Evolutionary conservation across 148 eudicot genomes (phyloP), one percentile per base, ranked within the genome.

Genomic region (Chenopodium quinoa): DNA sequence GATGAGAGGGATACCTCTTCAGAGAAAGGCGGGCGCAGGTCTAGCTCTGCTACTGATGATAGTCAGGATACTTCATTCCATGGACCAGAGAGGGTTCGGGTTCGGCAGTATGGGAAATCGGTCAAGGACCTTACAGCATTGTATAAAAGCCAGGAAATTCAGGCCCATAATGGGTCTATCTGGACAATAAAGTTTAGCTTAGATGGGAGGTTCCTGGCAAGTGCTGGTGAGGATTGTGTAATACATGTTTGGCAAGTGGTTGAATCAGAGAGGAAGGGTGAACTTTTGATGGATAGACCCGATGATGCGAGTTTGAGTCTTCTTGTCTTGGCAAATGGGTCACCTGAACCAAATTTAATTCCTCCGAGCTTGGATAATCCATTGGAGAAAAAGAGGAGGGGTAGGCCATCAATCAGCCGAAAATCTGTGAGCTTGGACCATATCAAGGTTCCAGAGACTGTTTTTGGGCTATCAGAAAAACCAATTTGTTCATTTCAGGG

Each of bases 171-270:
- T 67, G 99, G 99, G 19, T 93, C 97, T 12, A 93, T 95, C 47
- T 95, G 99, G 99, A 89, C 91, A 58, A 91, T 92, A 74, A 91
- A 95, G 83, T 95, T 95, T 81, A 93, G 97, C 75, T 89, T 93
- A 86, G 95, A 95, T 86, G 99, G 99, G 60, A 93, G 85, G 80
- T 93, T 91, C 85, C 91, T 95, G 72, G 99, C 99, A 1, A 95
- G 92, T 88, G 99, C 99, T 9, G 99, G 99, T 1, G 99, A 95
- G 91, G 99, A 95, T 87, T 85, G 95, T 80, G 89, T 95, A 76
- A 95, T 95, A 70, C 95, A 95, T 79, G 91, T 95, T 46, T 90
- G 99, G 97, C 88, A 93, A 84, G 99, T 92, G 83, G 86, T 78
- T 86, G 93, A 88, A 83, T 81, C 90, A 0, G 97, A 95, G 78